phyloP scores from a whole-genome alignment of 768 basidiomycete genomes.

The Tricholoma furcatifolium region DNA sequence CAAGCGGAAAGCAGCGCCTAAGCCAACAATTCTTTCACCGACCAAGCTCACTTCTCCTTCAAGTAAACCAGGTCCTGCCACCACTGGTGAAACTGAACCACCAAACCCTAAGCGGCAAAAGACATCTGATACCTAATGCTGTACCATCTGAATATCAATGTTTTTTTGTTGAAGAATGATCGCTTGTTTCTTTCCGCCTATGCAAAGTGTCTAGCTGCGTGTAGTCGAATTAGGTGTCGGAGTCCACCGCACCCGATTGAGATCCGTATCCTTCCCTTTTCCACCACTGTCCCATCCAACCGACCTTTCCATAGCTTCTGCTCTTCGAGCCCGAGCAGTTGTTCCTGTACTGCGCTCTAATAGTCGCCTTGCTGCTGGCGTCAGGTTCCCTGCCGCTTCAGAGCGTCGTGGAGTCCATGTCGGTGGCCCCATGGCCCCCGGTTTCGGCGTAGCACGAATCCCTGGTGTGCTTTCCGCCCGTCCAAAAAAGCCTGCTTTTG shows the following conservation, averaged over 20 bases:
- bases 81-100: slow-evolving; percentile 11
- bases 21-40: slow-evolving; percentile 28
- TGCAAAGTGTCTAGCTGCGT: slow-evolving; percentile 4
- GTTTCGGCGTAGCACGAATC: slow-evolving; percentile 33
- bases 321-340: slow-evolving; percentile 58
- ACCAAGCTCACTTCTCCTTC: slow-evolving; percentile 12
- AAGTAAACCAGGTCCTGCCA: slow-evolving; percentile 10
- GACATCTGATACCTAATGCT: slow-evolving; percentile 31
- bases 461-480: slow-evolving; percentile 37
- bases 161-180: background rate
- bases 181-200: no score
- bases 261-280: slow-evolving; percentile 55
- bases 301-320: slow-evolving; percentile 62
- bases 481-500: slow-evolving; percentile 67
- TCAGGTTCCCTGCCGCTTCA: slow-evolving; percentile 71
- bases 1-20: slow-evolving; percentile 60
- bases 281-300: slow-evolving; percentile 53
- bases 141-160: slow-evolving; percentile 5
- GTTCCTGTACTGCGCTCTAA: slow-evolving; percentile 72
- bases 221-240: slow-evolving; percentile 55
- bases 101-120: slow-evolving; percentile 62
- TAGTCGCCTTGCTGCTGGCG: slow-evolving; percentile 81
- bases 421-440: slow-evolving; percentile 76
- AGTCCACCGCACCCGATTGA: slow-evolving; percentile 74
- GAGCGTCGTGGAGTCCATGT: slow-evolving; percentile 75